Evolutionary conservation across 2,329 filamentous ascomycete species (phyloP).

Genomic region (Drechslera avenae): DNA sequence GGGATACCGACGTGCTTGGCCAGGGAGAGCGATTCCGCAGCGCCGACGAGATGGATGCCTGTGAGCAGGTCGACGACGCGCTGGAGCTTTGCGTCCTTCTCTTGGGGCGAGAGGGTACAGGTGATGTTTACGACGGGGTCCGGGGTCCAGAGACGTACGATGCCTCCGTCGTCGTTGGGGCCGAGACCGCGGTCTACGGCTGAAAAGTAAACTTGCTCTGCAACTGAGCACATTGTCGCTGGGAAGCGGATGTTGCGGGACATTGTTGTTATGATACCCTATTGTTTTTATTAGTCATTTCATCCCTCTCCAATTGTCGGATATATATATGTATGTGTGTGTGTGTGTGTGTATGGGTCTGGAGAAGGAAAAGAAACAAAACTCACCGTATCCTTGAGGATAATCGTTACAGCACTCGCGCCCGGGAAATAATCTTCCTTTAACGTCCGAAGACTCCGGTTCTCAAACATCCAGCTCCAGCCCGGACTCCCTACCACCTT

Average conservation of each 20-base stretch:
- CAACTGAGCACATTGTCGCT: conserved; percentile 64
- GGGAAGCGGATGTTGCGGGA: conserved; percentile 64
- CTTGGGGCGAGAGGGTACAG: conserved; percentile 25
- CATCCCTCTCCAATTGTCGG: too few relatives aligned
- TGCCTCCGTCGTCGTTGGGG: conserved; percentile 59
- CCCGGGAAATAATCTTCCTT: conserved; percentile 56
- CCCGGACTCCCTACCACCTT: conserved; percentile 53
- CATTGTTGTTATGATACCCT: conserved; percentile 70
- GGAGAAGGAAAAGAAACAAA: background rate
- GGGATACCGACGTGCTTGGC: conserved; percentile 47
- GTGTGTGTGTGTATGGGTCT: background rate
- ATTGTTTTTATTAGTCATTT: conserved; percentile 8
- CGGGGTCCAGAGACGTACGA: conserved; percentile 60
- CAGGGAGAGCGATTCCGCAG: conserved; percentile 46
- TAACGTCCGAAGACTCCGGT: conserved; percentile 60
- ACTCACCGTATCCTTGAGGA: conserved; percentile 53
- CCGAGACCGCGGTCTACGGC: conserved; percentile 64
- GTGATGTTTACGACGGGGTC: conserved; percentile 47
- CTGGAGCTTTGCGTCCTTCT: conserved; percentile 41
- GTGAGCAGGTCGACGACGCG: conserved; percentile 44
- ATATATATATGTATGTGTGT: too few relatives aligned
- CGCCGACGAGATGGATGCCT: conserved; percentile 45
- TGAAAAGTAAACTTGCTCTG: conserved; percentile 69
- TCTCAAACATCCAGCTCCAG: conserved; percentile 63
- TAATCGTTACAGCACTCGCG: conserved; percentile 53